These are phyloP conservation scores for Senecio squalidus DNA, from an alignment of 140 eudicot species.

Conservation along the genomic window DNA sequence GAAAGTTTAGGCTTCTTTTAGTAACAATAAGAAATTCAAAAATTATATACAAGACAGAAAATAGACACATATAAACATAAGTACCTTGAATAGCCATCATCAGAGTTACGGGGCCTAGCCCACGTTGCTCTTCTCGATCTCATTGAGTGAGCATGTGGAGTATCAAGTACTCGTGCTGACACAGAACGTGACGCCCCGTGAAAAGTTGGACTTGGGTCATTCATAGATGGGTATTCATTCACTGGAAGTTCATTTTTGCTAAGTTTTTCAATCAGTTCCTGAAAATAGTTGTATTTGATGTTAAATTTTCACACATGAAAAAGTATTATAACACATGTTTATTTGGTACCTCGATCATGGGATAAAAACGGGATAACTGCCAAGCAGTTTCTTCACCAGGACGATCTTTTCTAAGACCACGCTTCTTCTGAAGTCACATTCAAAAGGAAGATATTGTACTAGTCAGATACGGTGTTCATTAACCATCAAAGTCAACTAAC, in stretches of 20 bases:
- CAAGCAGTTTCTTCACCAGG: constrained; percentile 67
- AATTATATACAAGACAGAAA: no score
- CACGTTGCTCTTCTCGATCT: constrained; percentile 67
- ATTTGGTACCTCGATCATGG: constrained; percentile 70
- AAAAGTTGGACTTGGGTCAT: constrained; percentile 77
- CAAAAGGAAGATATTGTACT: not conserved
- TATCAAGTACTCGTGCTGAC: constrained; percentile 41
- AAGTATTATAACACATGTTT: no score
- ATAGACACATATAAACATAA: not conserved
- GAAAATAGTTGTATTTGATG: constrained; percentile 11
- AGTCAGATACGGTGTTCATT: not conserved
- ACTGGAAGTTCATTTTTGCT: constrained; percentile 74
- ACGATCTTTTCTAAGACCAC: constrained; percentile 74
- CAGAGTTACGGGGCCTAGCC: constrained; percentile 75
- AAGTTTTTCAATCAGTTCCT: constrained; percentile 86
- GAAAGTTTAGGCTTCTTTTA: not conserved
- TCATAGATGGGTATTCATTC: constrained; percentile 87
- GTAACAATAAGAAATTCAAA: no score
- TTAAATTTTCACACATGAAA: not conserved
- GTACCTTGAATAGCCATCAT: constrained; percentile 82
- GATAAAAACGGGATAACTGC: constrained; percentile 93
- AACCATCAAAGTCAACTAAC: constrained; percentile 6
- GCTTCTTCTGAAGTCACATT: constrained; percentile 49
- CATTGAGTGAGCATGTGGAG: constrained; percentile 63
- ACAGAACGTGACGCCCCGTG: constrained; percentile 58